phyloP scores from a whole-genome alignment of 306 rosid genomes.

The Boehmeria nivea region DNA sequence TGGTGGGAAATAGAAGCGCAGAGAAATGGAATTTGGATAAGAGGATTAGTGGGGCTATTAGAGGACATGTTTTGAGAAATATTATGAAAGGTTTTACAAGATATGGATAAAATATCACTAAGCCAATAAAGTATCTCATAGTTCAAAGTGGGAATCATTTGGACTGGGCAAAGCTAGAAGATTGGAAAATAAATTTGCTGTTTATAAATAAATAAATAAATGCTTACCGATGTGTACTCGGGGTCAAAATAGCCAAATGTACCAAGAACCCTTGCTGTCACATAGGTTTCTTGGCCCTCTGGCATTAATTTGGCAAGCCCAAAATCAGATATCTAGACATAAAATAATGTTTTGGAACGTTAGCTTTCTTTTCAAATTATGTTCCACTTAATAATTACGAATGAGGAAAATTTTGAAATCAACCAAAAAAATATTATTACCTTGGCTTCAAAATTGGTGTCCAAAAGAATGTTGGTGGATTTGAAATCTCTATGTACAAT shows the following conservation, averaged over 20 bases:
- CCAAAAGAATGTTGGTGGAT: constrained; percentile 79
- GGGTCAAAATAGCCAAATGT: constrained; percentile 97
- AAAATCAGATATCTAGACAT: constrained; percentile 91
- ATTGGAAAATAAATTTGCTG: not conserved
- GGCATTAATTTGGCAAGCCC: constrained; percentile 98
- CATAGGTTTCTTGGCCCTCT: constrained; percentile 71
- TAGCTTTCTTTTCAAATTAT: constrained; percentile 6
- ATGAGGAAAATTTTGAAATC: too few relatives aligned
- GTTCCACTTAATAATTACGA: not conserved
- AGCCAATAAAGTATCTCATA: too few relatives aligned
- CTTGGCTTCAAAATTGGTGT: constrained; percentile 75
- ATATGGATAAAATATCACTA: too few relatives aligned
- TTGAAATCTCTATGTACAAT: constrained; percentile 91
- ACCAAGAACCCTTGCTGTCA: constrained; percentile 84
- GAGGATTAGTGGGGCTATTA: too few relatives aligned
- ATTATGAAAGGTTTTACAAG: too few relatives aligned
- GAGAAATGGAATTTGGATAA: too few relatives aligned
- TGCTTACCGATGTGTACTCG: constrained; percentile 81
- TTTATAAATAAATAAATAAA: constrained; percentile 9
- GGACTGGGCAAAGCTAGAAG: not conserved
- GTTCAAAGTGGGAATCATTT: too few relatives aligned
- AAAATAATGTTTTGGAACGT: not conserved
- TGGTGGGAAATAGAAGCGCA: too few relatives aligned
- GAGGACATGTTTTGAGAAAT: too few relatives aligned
- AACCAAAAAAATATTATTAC: constrained; percentile 24